phyloP scores from a whole-genome alignment of 331 rosid genomes.

The Quercus phellos region DNA sequence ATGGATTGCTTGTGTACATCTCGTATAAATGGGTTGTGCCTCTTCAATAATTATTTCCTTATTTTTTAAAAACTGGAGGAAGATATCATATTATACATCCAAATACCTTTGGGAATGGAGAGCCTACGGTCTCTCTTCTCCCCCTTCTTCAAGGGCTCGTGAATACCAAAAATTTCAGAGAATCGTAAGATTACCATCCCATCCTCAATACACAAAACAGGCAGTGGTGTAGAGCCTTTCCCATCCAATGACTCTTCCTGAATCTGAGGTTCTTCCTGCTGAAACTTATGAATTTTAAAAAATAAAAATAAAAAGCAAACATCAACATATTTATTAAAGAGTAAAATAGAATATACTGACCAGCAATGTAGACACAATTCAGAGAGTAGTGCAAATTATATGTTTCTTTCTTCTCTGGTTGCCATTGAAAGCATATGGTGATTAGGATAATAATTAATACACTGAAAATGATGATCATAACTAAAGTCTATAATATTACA shows the following conservation, averaged over 20 bases:
- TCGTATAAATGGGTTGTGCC: no score
- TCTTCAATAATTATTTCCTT: no score
- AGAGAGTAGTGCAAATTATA: not conserved
- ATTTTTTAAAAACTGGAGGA: no score
- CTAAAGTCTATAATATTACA: no score
- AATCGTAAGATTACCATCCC: constrained; percentile 74
- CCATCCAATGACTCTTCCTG: constrained; percentile 36
- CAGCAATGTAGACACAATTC: not conserved
- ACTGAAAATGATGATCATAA: no score
- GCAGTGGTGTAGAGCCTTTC: constrained; percentile 45
- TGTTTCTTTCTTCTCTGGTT: not conserved
- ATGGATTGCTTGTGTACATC: no score
- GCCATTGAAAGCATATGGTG: no score
- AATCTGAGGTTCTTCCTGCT: constrained; percentile 52
- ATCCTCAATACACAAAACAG: constrained; percentile 81
- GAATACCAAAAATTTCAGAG: constrained; percentile 90
- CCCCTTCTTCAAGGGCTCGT: constrained; percentile 63
- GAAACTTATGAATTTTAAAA: constrained; percentile 20
- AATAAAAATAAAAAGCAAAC: constrained; percentile 12
- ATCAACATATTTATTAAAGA: constrained; percentile 19
- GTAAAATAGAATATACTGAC: constrained; percentile 16
- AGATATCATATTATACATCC: not conserved
- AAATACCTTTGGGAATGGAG: constrained; percentile 60
- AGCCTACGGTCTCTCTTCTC: constrained; percentile 73
- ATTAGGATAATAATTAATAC: no score